Evolutionary conservation across 2,329 filamentous ascomycete species (phyloP), one percentile per base, ranked within the genome.

Genomic region (Aspergillus bombycis): DNA sequence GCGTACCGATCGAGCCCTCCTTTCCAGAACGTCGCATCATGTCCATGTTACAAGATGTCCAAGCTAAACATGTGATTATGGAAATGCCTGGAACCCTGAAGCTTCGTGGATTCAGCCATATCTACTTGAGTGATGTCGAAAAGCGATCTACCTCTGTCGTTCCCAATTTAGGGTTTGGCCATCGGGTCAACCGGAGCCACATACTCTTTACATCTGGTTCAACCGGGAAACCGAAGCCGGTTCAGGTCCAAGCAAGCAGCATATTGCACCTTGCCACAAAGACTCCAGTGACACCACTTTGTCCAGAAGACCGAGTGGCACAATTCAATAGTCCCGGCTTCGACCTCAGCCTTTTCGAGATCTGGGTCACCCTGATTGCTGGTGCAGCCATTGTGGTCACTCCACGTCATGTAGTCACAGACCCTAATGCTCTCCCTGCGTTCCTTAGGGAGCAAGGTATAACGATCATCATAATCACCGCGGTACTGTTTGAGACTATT

Each of bases 181-280:
- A 21, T 14, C 19, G 30, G 41, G 28, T 54, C 21, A 21, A 53
- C 32, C 52, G 60, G n/a, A 68, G 62, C 45, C 66, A 68, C 38
- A 43, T 66, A 12, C 36, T 88, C 28, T 91, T 90, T 72, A 91
- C 89, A 0, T 86, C 82, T 3, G 91, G 91, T 0, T 71, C 71
- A 1, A 90, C 93, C 77, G 91, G 90, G 38, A 81, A 85, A 68
- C 91, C 91, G 34, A 95, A 94, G 80, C 91, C 91, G 65, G 93
- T 96, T 11, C 84, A 88, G 61, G 92, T 92, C 72, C 87, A 88
- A 3, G 46, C 46, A 30, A 30, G 46, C n/a, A 88, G 91, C 73
- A 57, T 68, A 3, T n/a, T 67, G 1, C 66, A 67, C 26, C 46
- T 64, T 19, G 54, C 62, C 11, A 41, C 41, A 16, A 41, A 34